Evolutionary conservation across 2,329 filamentous ascomycete genomes (phyloP), one percentile per base, ranked within the genome.

Genomic region (Diplodia mutila): DNA sequence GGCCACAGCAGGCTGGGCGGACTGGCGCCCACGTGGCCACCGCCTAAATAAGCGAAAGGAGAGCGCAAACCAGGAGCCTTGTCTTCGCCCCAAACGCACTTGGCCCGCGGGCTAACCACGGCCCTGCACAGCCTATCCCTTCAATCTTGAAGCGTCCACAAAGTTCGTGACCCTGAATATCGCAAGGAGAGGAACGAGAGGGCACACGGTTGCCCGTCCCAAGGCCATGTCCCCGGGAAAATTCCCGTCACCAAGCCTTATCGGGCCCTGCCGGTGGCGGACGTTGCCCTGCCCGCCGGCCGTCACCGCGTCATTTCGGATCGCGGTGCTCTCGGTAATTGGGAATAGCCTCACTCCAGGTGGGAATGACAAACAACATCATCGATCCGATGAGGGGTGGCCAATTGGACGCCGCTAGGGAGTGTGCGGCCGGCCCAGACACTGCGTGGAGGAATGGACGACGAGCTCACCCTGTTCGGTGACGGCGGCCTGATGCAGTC

Each of bases 151-250:
- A 46, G 23, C 25, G 7, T 29, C 42, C 46, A 5, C 39, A 34
- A 29, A 32, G 46, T 1, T n/a, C 46, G 39, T 18, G 59, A 18
- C 29, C 46, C 27, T 37, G n/a, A 39, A 51, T 37, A 34, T 37
- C 23, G 27, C 46, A 37, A 34, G 46, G 59, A 23, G 27, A 51
- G 27, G 14, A 34, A 6, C 34, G 32, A 34, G 42, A 63, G 46
- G 59, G 46, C 59, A 63, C 59, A 27, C 59, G 59, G 59, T 67
- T 53, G 65, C 16, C 52, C 57, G 70, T 76, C 72, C 75, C 75
- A 73, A 73, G 69, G 70, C 76, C 75, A 74, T 76, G 75, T 76
- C 74, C 71, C 69, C 72, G 76, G 75, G 70, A 72, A 71, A 66
- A 69, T 67, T 69, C 69, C 70, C 69, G 69, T 70, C 69, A 59